phyloP scores from a whole-genome alignment of 2,329 filamentous ascomycete genomes.

The Exophiala phaeomuriformis region DNA sequence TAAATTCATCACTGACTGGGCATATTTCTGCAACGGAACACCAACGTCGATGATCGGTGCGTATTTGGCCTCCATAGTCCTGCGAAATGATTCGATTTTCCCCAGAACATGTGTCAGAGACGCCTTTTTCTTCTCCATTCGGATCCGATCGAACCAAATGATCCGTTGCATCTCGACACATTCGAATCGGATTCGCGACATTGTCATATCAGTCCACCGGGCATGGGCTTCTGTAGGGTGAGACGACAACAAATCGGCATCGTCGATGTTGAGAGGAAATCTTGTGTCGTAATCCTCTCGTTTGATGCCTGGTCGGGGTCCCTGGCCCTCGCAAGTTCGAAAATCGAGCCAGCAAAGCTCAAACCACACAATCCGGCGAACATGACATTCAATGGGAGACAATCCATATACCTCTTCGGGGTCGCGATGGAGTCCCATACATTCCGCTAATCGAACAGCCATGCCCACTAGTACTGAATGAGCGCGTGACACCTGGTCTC shows the following conservation, averaged over 20 bases:
- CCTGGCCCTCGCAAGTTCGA: conserved; percentile 66
- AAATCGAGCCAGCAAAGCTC: conserved; percentile 71
- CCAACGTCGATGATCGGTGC: conserved; percentile 53
- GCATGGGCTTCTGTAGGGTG: conserved; percentile 41
- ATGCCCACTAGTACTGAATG: conserved; percentile 67
- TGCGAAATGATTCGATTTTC: conserved; percentile 62
- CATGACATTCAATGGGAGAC: conserved; percentile 60
- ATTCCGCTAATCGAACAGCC: conserved; percentile 66
- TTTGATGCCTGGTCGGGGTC: conserved; percentile 63
- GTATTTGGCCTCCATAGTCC: conserved; percentile 59
- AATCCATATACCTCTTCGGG: conserved; percentile 56
- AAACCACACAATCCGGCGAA: conserved; percentile 67
- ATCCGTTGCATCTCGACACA: conserved; percentile 64
- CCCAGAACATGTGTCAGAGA: conserved; percentile 57
- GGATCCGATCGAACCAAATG: conserved; percentile 62
- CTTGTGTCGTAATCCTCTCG: conserved; percentile 67
- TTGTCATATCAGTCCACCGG: conserved; percentile 60
- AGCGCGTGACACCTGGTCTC: conserved; percentile 63
- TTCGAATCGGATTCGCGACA: conserved; percentile 63
- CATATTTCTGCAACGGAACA: conserved; percentile 56
- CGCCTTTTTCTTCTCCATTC: conserved; percentile 55
- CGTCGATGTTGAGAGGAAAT: conserved; percentile 63
- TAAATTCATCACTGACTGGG: conserved; percentile 58
- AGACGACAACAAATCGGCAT: conserved; percentile 49
- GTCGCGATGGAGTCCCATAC: conserved; percentile 68